A percentile compares a stretch with the other conserved stretches of the same genome.
phyloP scores from a whole-genome alignment of 2,329 filamentous ascomycete genomes.

The Celoporthe dispersa region DNA sequence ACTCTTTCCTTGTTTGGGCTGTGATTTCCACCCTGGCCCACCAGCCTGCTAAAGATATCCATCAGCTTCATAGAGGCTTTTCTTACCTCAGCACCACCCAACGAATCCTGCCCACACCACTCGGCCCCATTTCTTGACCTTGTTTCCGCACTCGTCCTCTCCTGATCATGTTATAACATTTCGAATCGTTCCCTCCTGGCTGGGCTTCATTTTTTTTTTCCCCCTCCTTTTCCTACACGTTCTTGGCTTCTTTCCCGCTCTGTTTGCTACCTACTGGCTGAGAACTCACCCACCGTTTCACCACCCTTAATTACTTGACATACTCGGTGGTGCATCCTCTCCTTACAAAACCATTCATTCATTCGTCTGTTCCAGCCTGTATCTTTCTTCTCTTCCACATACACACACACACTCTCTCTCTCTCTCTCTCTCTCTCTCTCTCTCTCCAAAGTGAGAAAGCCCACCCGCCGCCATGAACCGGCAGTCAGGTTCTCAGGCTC shows the following conservation, averaged over 20 bases:
- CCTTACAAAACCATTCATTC: background rate
- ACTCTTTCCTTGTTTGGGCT: background rate
- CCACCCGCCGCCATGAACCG: conserved; percentile 21
- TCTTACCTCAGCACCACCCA: conserved; percentile 17
- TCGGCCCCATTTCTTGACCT: background rate
- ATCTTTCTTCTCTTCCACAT: background rate
- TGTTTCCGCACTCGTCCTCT: background rate
- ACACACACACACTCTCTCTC: background rate
- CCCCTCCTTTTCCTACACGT: background rate
- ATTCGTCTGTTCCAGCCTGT: background rate
- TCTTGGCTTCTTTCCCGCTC: background rate
- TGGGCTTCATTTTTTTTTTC: background rate
- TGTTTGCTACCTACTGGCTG: background rate
- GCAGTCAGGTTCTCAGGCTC: conserved; percentile 26
- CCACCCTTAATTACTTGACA: background rate
- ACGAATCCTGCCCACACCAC: background rate
- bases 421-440: background rate
- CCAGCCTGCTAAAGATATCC: conserved; percentile 11
- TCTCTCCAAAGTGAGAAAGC: background rate
- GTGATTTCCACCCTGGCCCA: background rate
- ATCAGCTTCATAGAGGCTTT: conserved; percentile 1
- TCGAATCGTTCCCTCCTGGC: background rate
- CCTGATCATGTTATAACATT: conserved; percentile 11
- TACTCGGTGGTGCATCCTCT: background rate
- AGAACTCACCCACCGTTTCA: too few relatives aligned